phyloP scores from a whole-genome alignment of 768 basidiomycete genomes.

The Rubroboletus satanas region DNA sequence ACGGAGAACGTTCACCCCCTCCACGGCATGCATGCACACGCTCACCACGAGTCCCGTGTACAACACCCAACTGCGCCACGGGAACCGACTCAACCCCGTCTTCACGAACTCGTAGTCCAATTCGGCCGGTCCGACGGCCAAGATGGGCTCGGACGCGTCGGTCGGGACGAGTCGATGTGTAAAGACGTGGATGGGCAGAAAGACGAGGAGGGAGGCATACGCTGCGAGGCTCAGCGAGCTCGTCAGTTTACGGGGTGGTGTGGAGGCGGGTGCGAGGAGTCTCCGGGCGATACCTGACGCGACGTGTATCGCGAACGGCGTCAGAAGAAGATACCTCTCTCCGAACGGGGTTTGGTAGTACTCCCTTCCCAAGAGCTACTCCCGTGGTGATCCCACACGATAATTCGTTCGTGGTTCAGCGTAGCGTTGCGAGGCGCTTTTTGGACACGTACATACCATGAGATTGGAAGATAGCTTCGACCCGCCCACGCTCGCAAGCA shows the following conservation, averaged over 20 bases:
- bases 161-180: slow-evolving; percentile 61
- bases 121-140: slow-evolving; percentile 63
- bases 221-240: slow-evolving; percentile 57
- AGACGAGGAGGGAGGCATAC: slow-evolving; percentile 52
- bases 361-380: slow-evolving; percentile 74
- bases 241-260: slow-evolving; percentile 33
- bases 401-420: neutral
- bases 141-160: slow-evolving; percentile 36
- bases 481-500: slow-evolving; percentile 68
- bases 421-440: neutral
- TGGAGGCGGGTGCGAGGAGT: slow-evolving; percentile 39
- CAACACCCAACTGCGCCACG: slow-evolving; percentile 54
- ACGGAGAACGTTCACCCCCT: slow-evolving; percentile 55
- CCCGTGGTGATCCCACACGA: neutral
- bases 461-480: slow-evolving; percentile 62
- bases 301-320: slow-evolving; percentile 64
- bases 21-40: slow-evolving; percentile 56
- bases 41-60: slow-evolving; percentile 60
- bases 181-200: slow-evolving; percentile 67
- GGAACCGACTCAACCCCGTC: slow-evolving; percentile 59
- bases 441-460: slow-evolving; percentile 50
- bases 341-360: slow-evolving; percentile 75
- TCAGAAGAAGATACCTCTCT: slow-evolving; percentile 64
- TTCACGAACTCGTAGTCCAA: slow-evolving; percentile 85
- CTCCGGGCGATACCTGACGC: slow-evolving; percentile 58